Evolutionary conservation across 495 filamentous ascomycete species (phyloP), one percentile per base, ranked within the genome.

Genomic region (Cudoniella acicularis): DNA sequence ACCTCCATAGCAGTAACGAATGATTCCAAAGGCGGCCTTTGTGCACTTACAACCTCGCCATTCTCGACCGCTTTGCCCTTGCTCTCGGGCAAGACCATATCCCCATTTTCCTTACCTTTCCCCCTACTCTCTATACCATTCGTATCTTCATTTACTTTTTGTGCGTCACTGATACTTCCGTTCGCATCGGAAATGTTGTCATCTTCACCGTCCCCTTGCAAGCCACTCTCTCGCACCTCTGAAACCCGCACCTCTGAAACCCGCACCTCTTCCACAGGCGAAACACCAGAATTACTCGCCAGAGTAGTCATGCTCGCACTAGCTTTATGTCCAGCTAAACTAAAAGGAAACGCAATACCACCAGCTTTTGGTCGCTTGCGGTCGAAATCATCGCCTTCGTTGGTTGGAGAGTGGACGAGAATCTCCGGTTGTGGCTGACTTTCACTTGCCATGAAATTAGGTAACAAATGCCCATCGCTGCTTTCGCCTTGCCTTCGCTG

Each of bases 271-370:
- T 56, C 42, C 3, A 36, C 41, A 22, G 64, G 61, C 0, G 46
- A 20, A 10, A 67, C 55, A 17, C 61, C 58, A 1, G 25, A 21
- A 6, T 21, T 41, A 27, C 54, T 59, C 4, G 49, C 55, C 10
- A 83, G 64, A 1, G 80, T 83, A 22, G 78, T 73, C 78, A 82
- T 81, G 63, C 79, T 82, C 4, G 78, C 78, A 1, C 70, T 81
- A 9, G 81, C 77, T 1, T 74, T 69, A 25, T 80, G 76, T 43
- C 69, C 72, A 17, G 73, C 73, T 20, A 83, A 50, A 45, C 63
- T 81, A 40, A 83, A 83, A 16, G 80, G 80, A 52, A 75, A 73
- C 0, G 80, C 78, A 20, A 82, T 72, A 0, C 80, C 79, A 43
- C 72, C 73, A 10, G 77, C 65, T 21, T 75, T 72, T 1, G 77